Evolutionary conservation across 2,329 filamentous ascomycete species (phyloP), one percentile per base, ranked within the genome.

Genomic region (Penicillium sp.): DNA sequence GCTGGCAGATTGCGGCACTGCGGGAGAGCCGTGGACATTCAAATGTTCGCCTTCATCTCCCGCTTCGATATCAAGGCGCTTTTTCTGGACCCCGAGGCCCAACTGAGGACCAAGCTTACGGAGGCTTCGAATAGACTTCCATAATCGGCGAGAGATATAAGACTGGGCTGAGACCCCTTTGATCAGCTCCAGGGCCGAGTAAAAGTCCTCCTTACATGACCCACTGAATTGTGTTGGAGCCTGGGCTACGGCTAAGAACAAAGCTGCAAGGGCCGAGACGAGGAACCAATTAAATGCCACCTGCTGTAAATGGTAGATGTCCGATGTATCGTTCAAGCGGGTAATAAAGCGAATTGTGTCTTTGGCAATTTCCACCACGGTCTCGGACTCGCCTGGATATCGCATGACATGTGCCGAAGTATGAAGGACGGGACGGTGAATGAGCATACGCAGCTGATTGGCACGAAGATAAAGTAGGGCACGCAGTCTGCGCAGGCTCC

Each of bases 381-480:
- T 88, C 65, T 90, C 85, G 0, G 91, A 91, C 60, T 90, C 87
- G 6, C 78, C 74, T 38, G 87, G 82, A 68, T 95, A 88, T 51
- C 87, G 84, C 76, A 89, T 84, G 65, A 96, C 96, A 67, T 87
- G 91, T 9, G 86, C 89, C 0, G 69, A 67, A 0, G 70, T 92
- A 71, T 96, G 90, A 9, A 97, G 77, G 2, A 96, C 87, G 0
- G 92, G 92, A 0, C 91, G 90, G 73, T 95, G 91, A 44, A 97
- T 89, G 72, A 91, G 87, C 63, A 92, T 93, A 6, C 92, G 88
- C 75, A 96, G 89, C 77, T 95, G 91, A 67, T 96, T 96, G 1
- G 90, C 83, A n/a, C 92, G 85, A 5, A 96, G 79, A 69, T 94
- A 93, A 11, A 94, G 89, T 72, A 94, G 85, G 27, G 95, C 87